Evolutionary conservation across 495 filamentous ascomycete genomes (phyloP), one percentile per base, ranked within the genome.

Genomic region (Penicillium nucicola): DNA sequence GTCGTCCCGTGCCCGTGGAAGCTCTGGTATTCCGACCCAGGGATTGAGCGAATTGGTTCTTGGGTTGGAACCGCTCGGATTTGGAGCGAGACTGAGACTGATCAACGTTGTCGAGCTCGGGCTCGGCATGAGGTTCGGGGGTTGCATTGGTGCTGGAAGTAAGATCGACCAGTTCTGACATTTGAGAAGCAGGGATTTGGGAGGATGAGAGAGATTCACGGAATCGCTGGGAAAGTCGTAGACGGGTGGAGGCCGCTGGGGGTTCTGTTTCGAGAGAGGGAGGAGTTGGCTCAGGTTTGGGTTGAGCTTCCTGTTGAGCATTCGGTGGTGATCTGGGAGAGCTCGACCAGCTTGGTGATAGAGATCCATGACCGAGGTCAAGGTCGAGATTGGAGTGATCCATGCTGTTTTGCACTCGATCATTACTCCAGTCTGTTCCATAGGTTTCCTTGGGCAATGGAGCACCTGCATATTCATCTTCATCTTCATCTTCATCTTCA

Each of bases 131-230:
- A 1, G 60, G 60, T 0, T 46, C 58, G 1, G 66, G 62, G n/a
- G 65, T 65, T 2, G 55, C 56, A 3, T 52, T 48, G 18, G 77
- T 72, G 40, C 69, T 74, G 17, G 68, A 68, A 0, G 76, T 79
- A 18, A 79, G 55, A 42, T 78, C 76, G 9, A 80, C 58, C 14
- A 77, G 41, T 19, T 56, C 58, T 2, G 66, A 68, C 9, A 37
- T 45, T 44, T 69, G 63, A 2, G 67, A 64, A 17, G 45, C 33
- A 5, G 45, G 50, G 25, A 38, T 42, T 22, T 57, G 61, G 3
- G 53, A 59, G 31, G 15, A 20, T 0, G 50, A 48, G 19, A 11
- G 11, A 8, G 42, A 40, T 38, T 19, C 34, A n/a, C 13, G 42
- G 23, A 10, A 20, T 11, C 22, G 17, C 12, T 15, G 41, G 13